phyloP scores from a whole-genome alignment of 108 stramenopile genomes.

The Skeletonema tropicum region DNA sequence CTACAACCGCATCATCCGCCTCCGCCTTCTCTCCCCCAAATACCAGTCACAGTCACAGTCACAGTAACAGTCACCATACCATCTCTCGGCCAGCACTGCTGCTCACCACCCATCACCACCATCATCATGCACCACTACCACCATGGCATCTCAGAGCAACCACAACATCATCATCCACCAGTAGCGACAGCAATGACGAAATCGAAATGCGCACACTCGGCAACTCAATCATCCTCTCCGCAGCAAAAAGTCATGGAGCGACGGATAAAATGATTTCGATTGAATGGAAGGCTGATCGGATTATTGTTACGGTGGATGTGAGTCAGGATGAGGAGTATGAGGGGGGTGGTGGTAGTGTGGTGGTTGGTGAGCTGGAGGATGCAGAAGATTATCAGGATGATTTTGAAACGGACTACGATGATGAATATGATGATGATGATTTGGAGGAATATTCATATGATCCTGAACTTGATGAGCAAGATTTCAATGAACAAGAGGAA shows the following conservation, averaged over 20 bases:
- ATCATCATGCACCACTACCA: too few relatives aligned
- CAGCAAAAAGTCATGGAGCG: constrained; percentile 24
- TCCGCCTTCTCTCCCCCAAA: too few relatives aligned
- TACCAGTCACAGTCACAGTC: too few relatives aligned
- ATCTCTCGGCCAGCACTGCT: too few relatives aligned
- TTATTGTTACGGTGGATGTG: constrained; percentile 65
- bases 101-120: too few relatives aligned
- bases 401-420: constrained; percentile 1
- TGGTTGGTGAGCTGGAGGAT: constrained; percentile 26
- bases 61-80: too few relatives aligned
- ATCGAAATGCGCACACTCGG: constrained; percentile 16
- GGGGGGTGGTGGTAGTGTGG: neutral
- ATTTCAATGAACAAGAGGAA: constrained; percentile 9
- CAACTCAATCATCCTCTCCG: constrained; percentile 13
- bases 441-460: constrained; percentile 15
- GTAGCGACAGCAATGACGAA: neutral
- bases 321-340: constrained; percentile 29
- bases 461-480: neutral
- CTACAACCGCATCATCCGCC: too few relatives aligned
- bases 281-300: constrained; percentile 65
- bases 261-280: constrained; percentile 46
- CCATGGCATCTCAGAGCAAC: too few relatives aligned
- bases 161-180: neutral
- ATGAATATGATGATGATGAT: constrained; percentile 14
- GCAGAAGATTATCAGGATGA: too few relatives aligned